Conservation (phyloP, 192 early-diverging fungal genomes). For the Coemansia sp. region DNA sequence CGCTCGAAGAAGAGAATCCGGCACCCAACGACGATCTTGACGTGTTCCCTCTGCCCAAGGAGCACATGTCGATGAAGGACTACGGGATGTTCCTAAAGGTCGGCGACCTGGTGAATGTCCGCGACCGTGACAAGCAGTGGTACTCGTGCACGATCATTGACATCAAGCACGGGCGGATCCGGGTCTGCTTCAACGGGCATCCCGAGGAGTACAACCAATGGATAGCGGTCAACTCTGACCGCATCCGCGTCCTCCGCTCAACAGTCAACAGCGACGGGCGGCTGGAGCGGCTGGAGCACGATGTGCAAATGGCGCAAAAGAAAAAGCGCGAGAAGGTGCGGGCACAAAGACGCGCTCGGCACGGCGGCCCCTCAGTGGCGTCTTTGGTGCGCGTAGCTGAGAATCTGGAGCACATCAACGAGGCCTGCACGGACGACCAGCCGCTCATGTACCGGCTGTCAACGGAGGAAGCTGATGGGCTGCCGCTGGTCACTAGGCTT, state of each 20-base stretch:
- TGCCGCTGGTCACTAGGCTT: slow-evolving; percentile 35
- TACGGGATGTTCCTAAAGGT: slow-evolving; percentile 42
- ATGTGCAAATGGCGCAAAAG: slow-evolving; percentile 21
- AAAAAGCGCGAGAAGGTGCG: slow-evolving; percentile 28
- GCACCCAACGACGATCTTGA: slow-evolving; percentile 14
- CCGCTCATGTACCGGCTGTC: slow-evolving; percentile 41
- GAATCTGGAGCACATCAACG: slow-evolving; percentile 48
- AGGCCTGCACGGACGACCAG: slow-evolving; percentile 19
- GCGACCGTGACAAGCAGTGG: slow-evolving; percentile 52
- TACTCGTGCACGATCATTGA: slow-evolving; percentile 46
- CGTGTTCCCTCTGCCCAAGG: slow-evolving; percentile 44
- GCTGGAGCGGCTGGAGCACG: slow-evolving; percentile 31
- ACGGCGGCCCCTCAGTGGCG: slow-evolving; percentile 13
- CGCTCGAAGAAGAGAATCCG: slow-evolving; percentile 10
- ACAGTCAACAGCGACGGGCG: slow-evolving; percentile 39
- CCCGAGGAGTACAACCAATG: slow-evolving; percentile 45
- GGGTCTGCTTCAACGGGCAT: slow-evolving; percentile 37
- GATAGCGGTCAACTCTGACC: slow-evolving; percentile 49
- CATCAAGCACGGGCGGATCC: slow-evolving; percentile 43
- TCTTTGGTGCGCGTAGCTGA: slow-evolving; percentile 43
- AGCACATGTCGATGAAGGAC: slow-evolving; percentile 47
- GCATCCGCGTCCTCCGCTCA: slow-evolving; percentile 42
- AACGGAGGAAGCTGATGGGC: slow-evolving; percentile 16
- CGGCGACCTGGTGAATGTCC: slow-evolving; percentile 44
- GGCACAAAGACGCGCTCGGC: slow-evolving; percentile 15